Percentiles rank a stretch among this genome's conserved stretches.
phyloP scores from a whole-genome alignment of 139 green algal genomes.

The Coelastrella sp. region DNA sequence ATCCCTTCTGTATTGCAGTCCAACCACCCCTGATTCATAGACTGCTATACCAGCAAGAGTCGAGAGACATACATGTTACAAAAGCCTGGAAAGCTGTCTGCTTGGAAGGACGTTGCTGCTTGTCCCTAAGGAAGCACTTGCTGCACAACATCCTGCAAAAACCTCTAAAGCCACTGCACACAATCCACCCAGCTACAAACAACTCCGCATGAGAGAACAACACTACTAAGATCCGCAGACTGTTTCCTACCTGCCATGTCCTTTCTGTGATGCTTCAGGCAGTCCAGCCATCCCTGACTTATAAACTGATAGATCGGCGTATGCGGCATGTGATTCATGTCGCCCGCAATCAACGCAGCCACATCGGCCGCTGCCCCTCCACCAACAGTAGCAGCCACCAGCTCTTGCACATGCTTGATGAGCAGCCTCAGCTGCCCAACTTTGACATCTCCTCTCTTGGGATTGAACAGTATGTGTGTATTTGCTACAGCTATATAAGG shows the following conservation, averaged over 20 bases:
- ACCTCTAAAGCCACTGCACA: too few relatives aligned
- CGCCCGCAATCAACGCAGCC: conserved; percentile 2
- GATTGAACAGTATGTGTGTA: conserved; percentile 96
- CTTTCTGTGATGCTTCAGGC: conserved; percentile 28
- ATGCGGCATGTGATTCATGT: conserved; percentile 24
- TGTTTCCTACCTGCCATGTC: conserved; percentile 31
- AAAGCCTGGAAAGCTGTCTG: too few relatives aligned
- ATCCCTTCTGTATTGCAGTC: conserved; percentile 34
- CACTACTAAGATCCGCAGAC: not conserved
- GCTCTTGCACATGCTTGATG: not conserved
- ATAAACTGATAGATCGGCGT: conserved; percentile 45
- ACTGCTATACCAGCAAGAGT: conserved; percentile 29
- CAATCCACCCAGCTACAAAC: too few relatives aligned
- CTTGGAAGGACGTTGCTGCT: too few relatives aligned
- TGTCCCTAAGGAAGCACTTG: too few relatives aligned
- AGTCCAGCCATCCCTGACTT: conserved; percentile 33
- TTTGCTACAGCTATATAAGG: conserved; percentile 75
- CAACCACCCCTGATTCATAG: conserved; percentile 26
- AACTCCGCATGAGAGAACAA: too few relatives aligned
- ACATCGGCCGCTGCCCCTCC: not conserved
- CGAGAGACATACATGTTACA: too few relatives aligned
- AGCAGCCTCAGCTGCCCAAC: conserved; percentile 63
- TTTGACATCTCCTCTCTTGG: conserved; percentile 90
- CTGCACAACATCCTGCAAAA: too few relatives aligned
- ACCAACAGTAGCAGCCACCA: not conserved